A percentile compares a stretch with the other conserved stretches of the same genome.
These are phyloP conservation scores for Aspergillus sp. DNA, from an alignment of 2,329 filamentous ascomycete species.

Conservation along the genomic window DNA sequence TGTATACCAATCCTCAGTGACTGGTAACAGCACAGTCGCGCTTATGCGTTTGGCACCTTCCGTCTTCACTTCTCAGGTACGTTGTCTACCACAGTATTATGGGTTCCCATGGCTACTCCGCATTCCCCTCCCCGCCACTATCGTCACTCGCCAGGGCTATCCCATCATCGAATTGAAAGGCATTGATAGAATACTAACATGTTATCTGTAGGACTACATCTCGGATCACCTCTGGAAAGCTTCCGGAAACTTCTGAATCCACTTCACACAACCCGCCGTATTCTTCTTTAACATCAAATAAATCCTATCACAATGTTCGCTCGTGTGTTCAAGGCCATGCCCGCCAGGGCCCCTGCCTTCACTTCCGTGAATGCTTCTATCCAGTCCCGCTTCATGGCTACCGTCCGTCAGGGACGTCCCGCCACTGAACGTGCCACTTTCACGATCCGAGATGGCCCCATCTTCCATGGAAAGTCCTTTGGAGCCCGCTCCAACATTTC, in stretches of 20 bases:
- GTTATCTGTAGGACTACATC: conserved; percentile 60
- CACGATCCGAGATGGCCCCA: conserved; percentile 92
- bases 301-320: conserved; percentile 51
- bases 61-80: conserved; percentile 84
- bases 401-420: conserved; percentile 70
- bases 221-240: conserved; percentile 71
- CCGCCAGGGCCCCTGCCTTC: conserved; percentile 50
- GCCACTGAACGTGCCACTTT: conserved; percentile 82
- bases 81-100: conserved; percentile 25
- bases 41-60: conserved; percentile 85
- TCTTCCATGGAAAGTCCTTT: conserved; percentile 95
- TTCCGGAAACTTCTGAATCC: conserved; percentile 58
- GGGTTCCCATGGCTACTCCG: background rate
- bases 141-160: background rate
- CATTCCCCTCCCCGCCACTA: conserved; percentile 13
- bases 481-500: conserved; percentile 96
- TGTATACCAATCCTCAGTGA: conserved; percentile 28
- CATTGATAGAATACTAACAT: conserved; percentile 7
- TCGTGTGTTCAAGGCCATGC: conserved; percentile 56
- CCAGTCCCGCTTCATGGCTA: conserved; percentile 58
- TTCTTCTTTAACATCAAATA: background rate
- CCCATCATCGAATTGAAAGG: background rate
- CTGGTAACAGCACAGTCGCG: conserved; percentile 54
- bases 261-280: background rate
- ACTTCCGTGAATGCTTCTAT: conserved; percentile 38